Evolutionary conservation across 2,329 filamentous ascomycete genomes (phyloP).

Genomic region (Monosporascus sp.): DNA sequence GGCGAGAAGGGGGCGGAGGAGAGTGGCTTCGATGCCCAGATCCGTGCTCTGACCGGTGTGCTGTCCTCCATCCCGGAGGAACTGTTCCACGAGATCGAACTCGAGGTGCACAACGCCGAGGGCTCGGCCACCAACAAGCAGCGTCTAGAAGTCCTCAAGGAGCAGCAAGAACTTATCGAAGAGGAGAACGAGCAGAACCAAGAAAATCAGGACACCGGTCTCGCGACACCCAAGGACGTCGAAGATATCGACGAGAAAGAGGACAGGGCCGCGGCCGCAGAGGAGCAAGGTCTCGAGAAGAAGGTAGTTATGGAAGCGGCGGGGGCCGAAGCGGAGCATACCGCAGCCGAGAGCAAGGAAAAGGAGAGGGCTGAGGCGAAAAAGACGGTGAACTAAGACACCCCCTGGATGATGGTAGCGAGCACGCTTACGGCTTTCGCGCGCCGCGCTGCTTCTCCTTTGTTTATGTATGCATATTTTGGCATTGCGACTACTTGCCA

Average conservation of each 20-base stretch:
- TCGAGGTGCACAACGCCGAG: constrained; percentile 95
- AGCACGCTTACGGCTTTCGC: background rate
- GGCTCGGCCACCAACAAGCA: constrained; percentile 98
- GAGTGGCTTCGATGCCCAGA: constrained; percentile 82
- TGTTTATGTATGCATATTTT: constrained; percentile 15
- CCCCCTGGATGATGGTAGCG: background rate
- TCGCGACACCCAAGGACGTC: constrained; percentile 73
- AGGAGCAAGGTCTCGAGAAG: constrained; percentile 41
- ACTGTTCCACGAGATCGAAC: constrained; percentile 98
- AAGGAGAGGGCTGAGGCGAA: constrained; percentile 12
- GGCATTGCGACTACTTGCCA: background rate
- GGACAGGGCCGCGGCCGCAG: constrained; percentile 54
- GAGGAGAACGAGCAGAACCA: constrained; percentile 93
- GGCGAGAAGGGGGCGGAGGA: constrained; percentile 62
- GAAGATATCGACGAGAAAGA: constrained; percentile 96
- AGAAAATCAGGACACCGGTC: constrained; percentile 68
- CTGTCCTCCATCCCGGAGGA: constrained; percentile 94
- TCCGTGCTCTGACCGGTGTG: constrained; percentile 88
- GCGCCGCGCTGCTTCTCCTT: constrained; percentile 20
- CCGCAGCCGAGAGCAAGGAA: constrained; percentile 30
- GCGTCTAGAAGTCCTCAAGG: constrained; percentile 93
- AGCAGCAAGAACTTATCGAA: constrained; percentile 96
- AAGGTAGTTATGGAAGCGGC: constrained; percentile 49
- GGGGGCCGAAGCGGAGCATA: constrained; percentile 46
- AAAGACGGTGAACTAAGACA: constrained; percentile 15